phyloP scores from a whole-genome alignment of 106 monocot species.

The Ottelia alismoides region DNA sequence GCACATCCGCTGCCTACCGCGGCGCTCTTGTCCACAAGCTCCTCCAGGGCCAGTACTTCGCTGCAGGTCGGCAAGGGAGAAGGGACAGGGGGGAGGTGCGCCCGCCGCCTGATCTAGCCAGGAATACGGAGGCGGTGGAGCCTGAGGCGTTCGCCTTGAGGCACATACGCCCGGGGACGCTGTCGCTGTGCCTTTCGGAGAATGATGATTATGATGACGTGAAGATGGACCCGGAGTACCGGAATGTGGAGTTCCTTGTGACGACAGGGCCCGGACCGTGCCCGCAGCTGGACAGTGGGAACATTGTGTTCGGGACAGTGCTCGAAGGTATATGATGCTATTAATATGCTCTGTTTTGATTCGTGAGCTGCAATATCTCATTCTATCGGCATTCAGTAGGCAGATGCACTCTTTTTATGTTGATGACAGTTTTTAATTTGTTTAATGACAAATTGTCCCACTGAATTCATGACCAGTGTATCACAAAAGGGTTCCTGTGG shows the following conservation, averaged over 20 bases:
- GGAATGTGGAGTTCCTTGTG: slow-evolving; percentile 90
- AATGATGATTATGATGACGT: slow-evolving; percentile 90
- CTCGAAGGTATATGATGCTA: slow-evolving; percentile 52
- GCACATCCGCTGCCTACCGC: slow-evolving; percentile 47
- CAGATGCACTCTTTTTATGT: too few species aligned
- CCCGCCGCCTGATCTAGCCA: slow-evolving; percentile 31
- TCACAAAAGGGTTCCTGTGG: too few species aligned
- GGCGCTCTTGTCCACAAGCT: slow-evolving; percentile 79
- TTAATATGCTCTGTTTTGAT: not conserved
- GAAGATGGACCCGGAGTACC: slow-evolving; percentile 69
- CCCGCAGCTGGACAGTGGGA: slow-evolving; percentile 71
- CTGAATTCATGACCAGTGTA: too few species aligned
- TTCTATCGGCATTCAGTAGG: too few species aligned
- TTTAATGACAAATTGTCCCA: too few species aligned
- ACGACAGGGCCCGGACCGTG: slow-evolving; percentile 91
- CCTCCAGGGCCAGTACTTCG: slow-evolving; percentile 71
- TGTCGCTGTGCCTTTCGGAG: slow-evolving; percentile 69
- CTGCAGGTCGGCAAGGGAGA: slow-evolving; percentile 67
- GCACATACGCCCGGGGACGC: slow-evolving; percentile 61
- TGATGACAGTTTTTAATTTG: too few species aligned
- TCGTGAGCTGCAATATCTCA: too few species aligned
- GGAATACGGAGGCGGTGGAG: slow-evolving; percentile 60
- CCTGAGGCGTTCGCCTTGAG: slow-evolving; percentile 55
- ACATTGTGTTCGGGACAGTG: slow-evolving; percentile 92
- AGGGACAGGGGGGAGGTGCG: slow-evolving; percentile 61